A percentile compares a stretch with the other conserved stretches of the same genome.
phyloP scores from a whole-genome alignment of 768 basidiomycete genomes.

The button mushroom (Agaricus bisporus) region DNA sequence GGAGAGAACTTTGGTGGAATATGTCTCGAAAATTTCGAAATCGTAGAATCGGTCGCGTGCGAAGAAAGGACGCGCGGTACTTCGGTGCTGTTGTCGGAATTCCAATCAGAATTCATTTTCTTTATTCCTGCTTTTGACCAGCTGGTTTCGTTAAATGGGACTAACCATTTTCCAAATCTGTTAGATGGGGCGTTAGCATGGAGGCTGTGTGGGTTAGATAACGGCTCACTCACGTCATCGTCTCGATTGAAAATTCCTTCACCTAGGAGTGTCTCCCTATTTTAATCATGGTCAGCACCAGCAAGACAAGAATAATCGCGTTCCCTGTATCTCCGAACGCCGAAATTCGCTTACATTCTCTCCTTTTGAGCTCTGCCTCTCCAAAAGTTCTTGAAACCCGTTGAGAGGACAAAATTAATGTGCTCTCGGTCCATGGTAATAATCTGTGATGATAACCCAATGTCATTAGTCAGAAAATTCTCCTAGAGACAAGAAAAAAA shows the following conservation, averaged over 20 bases:
- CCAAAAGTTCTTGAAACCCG: slow-evolving; percentile 65
- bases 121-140: background rate
- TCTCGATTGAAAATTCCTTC: slow-evolving; percentile 76
- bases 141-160: background rate
- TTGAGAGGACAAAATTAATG: slow-evolving; percentile 55
- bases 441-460: slow-evolving; percentile 33
- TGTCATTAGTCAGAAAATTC: background rate
- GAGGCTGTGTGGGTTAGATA: background rate
- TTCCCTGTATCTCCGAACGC: too few relatives aligned
- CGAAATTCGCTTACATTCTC: slow-evolving; percentile 42
- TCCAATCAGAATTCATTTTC: background rate
- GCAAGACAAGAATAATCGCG: background rate
- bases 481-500: too few relatives aligned
- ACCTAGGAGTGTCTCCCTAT: slow-evolving; percentile 59
- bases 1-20: slow-evolving; percentile 40
- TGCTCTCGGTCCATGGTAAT: slow-evolving; percentile 74
- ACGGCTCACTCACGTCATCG: slow-evolving; percentile 43
- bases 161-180: slow-evolving; percentile 63
- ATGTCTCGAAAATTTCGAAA: slow-evolving; percentile 60
- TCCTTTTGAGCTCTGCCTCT: slow-evolving; percentile 60
- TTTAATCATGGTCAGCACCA: background rate
- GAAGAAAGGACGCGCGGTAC: slow-evolving; percentile 68
- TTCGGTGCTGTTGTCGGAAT: slow-evolving; percentile 46
- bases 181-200: background rate
- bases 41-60: slow-evolving; percentile 66